A percentile compares a stretch with the other conserved stretches of the same genome.
These are phyloP conservation scores for Mycena maculata DNA, from an alignment of 768 basidiomycete species.

Conservation along the genomic window DNA sequence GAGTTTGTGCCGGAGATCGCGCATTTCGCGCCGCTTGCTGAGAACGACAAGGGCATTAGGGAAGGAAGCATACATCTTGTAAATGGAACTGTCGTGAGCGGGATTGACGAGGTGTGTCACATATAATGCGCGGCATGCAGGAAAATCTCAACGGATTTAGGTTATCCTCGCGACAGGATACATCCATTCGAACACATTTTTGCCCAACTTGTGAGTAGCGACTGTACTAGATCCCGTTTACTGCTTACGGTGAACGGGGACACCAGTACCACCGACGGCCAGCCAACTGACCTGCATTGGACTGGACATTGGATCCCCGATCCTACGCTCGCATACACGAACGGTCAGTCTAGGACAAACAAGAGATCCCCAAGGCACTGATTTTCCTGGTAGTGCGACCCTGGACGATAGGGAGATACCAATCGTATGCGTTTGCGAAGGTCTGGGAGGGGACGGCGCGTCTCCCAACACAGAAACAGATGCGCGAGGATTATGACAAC, in stretches of 20 bases:
- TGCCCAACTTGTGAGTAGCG: conserved; percentile 31
- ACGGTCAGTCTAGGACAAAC: conserved; percentile 11
- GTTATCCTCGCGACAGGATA: conserved; percentile 48
- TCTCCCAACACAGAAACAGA: conserved; percentile 35
- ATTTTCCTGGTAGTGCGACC: conserved; percentile 32
- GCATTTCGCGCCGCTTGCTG: conserved; percentile 37
- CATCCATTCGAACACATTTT: conserved; percentile 44
- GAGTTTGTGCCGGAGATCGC: conserved; percentile 45
- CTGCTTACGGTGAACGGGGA: background rate
- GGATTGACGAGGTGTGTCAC: conserved; percentile 41
- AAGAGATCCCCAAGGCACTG: background rate
- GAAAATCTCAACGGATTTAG: conserved; percentile 8
- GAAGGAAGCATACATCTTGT: conserved; percentile 41
- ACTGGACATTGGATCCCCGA: conserved; percentile 49
- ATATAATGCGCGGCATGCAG: too few species aligned
- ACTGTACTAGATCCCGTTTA: too few species aligned
- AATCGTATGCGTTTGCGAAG: conserved; percentile 42
- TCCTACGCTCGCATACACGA: conserved; percentile 46
- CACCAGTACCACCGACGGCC: conserved; percentile 29
- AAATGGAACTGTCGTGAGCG: conserved; percentile 45
- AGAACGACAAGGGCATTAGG: conserved; percentile 36
- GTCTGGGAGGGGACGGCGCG: conserved; percentile 42
- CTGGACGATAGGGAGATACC: conserved; percentile 38
- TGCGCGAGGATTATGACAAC: conserved; percentile 36
- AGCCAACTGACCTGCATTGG: conserved; percentile 38